Evolutionary conservation across 352 stramenopile species (phyloP).

Genomic region (Achlya hypogyna): DNA sequence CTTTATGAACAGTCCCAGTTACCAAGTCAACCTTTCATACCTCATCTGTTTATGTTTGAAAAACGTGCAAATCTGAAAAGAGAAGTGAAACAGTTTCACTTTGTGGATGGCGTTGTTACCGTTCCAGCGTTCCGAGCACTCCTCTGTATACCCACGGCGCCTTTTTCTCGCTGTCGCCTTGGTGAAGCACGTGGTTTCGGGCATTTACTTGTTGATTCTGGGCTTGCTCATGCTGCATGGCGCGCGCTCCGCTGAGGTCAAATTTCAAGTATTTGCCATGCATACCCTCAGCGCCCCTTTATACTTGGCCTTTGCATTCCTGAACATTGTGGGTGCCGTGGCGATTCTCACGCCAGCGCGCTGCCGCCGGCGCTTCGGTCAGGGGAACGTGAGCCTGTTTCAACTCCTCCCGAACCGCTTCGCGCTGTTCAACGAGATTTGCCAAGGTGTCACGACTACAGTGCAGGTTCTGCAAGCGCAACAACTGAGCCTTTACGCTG

Average conservation of each 20-base stretch:
- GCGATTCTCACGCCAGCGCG: not conserved
- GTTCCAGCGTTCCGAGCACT: too few species aligned
- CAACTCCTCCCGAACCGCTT: not conserved
- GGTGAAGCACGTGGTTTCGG: not conserved
- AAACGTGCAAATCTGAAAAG: too few species aligned
- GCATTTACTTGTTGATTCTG: not conserved
- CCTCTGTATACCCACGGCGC: too few species aligned
- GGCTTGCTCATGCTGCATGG: not conserved
- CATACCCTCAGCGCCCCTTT: not conserved
- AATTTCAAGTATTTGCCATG: constrained; percentile 5
- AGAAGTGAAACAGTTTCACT: too few species aligned
- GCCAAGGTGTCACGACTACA: not conserved
- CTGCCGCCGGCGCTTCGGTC: not conserved
- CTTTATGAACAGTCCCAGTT: too few species aligned
- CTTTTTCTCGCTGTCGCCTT: not conserved
- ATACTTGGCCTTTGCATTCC: not conserved
- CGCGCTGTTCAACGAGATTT: not conserved
- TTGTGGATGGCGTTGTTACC: too few species aligned
- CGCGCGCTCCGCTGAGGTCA: not conserved
- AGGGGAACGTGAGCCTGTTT: not conserved
- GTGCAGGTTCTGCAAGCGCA: not conserved
- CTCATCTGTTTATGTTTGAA: too few species aligned
- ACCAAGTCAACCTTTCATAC: too few species aligned
- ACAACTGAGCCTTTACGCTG: not conserved
- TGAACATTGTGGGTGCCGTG: not conserved